phyloP scores from a whole-genome alignment of 768 basidiomycete genomes.

The Boletus rubroflammeus region DNA sequence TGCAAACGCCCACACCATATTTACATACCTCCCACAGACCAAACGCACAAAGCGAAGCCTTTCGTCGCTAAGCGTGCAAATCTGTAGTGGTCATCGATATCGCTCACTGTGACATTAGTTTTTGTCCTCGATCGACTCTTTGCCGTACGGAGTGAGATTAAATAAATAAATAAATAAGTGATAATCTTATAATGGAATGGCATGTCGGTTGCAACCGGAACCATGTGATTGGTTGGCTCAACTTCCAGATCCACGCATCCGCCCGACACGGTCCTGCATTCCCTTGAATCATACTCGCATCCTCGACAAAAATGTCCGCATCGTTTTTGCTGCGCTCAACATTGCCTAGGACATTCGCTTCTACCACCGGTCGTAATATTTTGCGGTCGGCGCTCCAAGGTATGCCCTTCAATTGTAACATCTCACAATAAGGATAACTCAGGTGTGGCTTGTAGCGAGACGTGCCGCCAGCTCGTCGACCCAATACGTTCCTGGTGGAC shows the following conservation, averaged over 20 bases:
- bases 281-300: neutral
- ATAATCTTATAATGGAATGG: neutral
- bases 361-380: slow-evolving; percentile 37
- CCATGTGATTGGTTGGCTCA: slow-evolving; percentile 22
- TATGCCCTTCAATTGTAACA: slow-evolving; percentile 15
- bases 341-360: slow-evolving; percentile 41
- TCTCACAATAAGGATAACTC: neutral
- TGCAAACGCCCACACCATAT: neutral
- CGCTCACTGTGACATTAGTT: no score
- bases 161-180: neutral
- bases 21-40: neutral
- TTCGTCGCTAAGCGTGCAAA: neutral
- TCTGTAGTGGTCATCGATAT: neutral
- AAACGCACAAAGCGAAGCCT: neutral
- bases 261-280: neutral
- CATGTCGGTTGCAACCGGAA: slow-evolving; percentile 5
- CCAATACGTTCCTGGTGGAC: slow-evolving; percentile 66
- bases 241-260: neutral
- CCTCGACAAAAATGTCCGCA: slow-evolving; percentile 40
- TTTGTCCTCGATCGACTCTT: neutral
- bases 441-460: slow-evolving; percentile 33
- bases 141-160: no score
- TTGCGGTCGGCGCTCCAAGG: slow-evolving; percentile 42
- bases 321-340: slow-evolving; percentile 48
- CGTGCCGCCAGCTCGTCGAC: slow-evolving; percentile 34